Evolutionary conservation across 805 yeast genomes (phyloP), one percentile per base, ranked within the genome.

Genomic region (Nakazawaea ernobii): DNA sequence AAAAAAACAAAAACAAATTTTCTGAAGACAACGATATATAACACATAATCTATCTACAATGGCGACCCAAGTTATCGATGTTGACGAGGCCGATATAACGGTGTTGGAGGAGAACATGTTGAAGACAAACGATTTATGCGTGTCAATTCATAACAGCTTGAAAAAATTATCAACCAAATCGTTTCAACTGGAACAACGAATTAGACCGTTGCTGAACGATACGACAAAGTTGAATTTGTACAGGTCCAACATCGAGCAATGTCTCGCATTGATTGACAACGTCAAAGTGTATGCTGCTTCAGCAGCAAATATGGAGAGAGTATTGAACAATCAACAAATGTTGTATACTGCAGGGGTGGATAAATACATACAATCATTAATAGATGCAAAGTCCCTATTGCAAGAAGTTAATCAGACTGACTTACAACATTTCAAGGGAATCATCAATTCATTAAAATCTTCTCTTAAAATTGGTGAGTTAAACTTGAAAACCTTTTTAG

Each of bases 61-160:
- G 39, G 32, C 27, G 5, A 38, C 48, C 15, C 39, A 32, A 29
- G 41, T 45, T 13, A 52, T 80, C 27, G 91, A 84, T 56, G 69
- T 81, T 2, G 91, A 86, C 57, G 92, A 84, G 60, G 90, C 91
- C 2, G 96, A 89, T 55, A 82, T 88, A 32, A 82, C 88, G 2
- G 90, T 90, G 4, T 73, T 90, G 30, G 85, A 87, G 45, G 94
- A 86, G 57, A 82, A 85, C 46, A 70, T 91, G 32, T 63, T 71
- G 42, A 75, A 79, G 46, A 77, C 88, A 3, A 74, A 76, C 35
- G 71, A 69, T 15, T 64, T 88, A 36, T 76, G 89, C 8, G 58
- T 63, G 1, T 65, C 74, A 39, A 81, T 90, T 47, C 69, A 78
- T 9, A 64, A 66, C 27, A 80, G 88, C 2, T 68, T 88, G 37